These are phyloP conservation scores for Fusarium succisae DNA, from an alignment of 2,329 filamentous ascomycete species.

Conservation along the genomic window DNA sequence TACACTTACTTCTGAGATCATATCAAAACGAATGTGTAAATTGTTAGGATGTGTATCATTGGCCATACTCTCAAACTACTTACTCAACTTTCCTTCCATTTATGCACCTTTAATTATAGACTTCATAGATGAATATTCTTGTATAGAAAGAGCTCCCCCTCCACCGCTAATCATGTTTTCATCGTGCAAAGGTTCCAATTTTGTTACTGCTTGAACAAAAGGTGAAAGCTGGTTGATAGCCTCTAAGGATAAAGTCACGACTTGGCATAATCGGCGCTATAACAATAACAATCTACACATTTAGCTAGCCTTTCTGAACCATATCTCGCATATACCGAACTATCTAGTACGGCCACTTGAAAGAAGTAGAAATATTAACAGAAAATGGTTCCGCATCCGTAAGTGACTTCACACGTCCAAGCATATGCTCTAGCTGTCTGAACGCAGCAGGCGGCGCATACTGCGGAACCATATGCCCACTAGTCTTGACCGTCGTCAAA, in stretches of 20 bases:
- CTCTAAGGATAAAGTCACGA: not conserved
- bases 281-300: not conserved
- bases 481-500: constrained; percentile 8
- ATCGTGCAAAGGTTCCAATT: too few relatives aligned
- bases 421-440: constrained; percentile 11
- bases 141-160: accelerated
- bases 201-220: too few relatives aligned
- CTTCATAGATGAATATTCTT: not conserved
- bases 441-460: constrained; percentile 16
- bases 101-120: not conserved
- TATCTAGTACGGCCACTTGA: constrained; percentile 17
- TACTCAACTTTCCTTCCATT: not conserved
- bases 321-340: too few relatives aligned
- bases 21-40: not conserved
- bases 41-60: not conserved
- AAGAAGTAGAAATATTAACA: constrained; percentile 12
- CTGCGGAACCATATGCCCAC: constrained; percentile 21
- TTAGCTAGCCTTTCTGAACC: not conserved
- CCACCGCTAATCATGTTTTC: too few relatives aligned
- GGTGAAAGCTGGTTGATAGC: too few relatives aligned
- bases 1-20: accelerated
- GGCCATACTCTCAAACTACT: too few relatives aligned
- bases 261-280: accelerated
- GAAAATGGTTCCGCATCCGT: constrained; percentile 1
- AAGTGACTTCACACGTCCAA: constrained; percentile 13